Percentiles rank a stretch among this genome's conserved stretches.
phyloP scores from a whole-genome alignment of 108 stramenopile genomes.

The Fragilariopsis cylindrus region DNA sequence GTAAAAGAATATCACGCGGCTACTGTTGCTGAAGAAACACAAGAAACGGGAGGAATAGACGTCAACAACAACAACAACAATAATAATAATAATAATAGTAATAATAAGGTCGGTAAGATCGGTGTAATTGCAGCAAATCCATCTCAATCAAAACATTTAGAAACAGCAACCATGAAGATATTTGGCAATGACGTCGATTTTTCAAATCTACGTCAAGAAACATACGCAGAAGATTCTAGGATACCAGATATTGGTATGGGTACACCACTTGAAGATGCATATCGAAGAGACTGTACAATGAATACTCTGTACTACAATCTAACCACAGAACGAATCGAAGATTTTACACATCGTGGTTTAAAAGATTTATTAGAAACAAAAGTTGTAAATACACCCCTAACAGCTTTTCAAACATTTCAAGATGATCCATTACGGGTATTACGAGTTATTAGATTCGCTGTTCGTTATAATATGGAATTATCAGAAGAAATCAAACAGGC shows the following conservation, averaged over 20 bases:
- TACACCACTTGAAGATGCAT: slow-evolving; percentile 90
- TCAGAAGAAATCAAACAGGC: slow-evolving; percentile 62
- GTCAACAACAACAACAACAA: not conserved
- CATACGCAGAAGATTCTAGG: slow-evolving; percentile 75
- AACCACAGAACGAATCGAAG: slow-evolving; percentile 75
- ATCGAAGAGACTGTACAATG: slow-evolving; percentile 93
- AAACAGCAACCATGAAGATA: slow-evolving; percentile 94
- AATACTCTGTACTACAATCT: slow-evolving; percentile 96
- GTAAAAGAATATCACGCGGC: slow-evolving; percentile 71
- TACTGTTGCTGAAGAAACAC: slow-evolving; percentile 7
- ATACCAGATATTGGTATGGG: slow-evolving; percentile 89
- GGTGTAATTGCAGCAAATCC: slow-evolving; percentile 96
- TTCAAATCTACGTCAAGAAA: slow-evolving; percentile 91
- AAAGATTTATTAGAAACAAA: slow-evolving; percentile 62
- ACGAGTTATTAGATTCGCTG: slow-evolving; percentile 89
- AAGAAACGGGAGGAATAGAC: not conserved
- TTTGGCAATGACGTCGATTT: slow-evolving; percentile 90
- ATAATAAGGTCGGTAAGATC: slow-evolving; percentile 46
- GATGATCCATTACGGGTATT: slow-evolving; percentile 94
- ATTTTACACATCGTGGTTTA: slow-evolving; percentile 86
- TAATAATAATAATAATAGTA: slow-evolving; percentile 4
- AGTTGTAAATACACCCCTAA: slow-evolving; percentile 79
- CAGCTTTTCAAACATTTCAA: slow-evolving; percentile 68
- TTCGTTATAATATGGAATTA: slow-evolving; percentile 74
- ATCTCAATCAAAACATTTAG: slow-evolving; percentile 97